Base-by-base conservation (phyloP, 805 yeast genomes). In the Metschnikowia lochheadii region DNA sequence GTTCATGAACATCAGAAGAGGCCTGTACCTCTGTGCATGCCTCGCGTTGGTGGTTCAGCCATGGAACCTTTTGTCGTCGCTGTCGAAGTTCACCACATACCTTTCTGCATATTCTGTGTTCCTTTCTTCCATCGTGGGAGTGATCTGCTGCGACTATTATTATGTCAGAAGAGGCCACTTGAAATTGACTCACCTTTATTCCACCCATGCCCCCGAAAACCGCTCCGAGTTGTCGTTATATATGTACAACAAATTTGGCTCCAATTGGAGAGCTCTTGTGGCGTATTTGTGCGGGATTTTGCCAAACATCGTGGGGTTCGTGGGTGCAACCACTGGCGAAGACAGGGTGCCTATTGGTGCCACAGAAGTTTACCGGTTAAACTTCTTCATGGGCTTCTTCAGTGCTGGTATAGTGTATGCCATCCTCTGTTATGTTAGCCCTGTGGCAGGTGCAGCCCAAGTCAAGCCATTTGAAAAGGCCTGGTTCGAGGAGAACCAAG, bases 221-320 rank as follows among this genome's bases (percentile, higher is more conserved):
- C 61, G 61, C 23, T 39, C 55, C 1, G 45, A 50, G 14, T 55
- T 52, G 23, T 69, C 76, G 6, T 66, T 70, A 49, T 90, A 89
- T 70, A 78, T 77, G 69, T 89, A 80, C 69, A 77, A 79, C 60
- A 68, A 61, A 31, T 68, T 72, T 44, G 96, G 96, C 37, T 59
- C 81, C 66, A 88, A 89, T 64, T 87, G 95, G 94, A 77, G 96
- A 65, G 96, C 92, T 1, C 83, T 80, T 57, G 81, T 76, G 32
- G 94, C 96, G 1, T 89, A 89, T 64, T 65, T 89, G 56, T 76
- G 84, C 57, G 96, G 96, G 49, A 84, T 90, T 52, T 72, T 82
- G 34, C 94, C 96, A 43, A 89, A 89, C 61, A 84, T 89, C 62
- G 86, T 86, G 18, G 97, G 97, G 1, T 89, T 89, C 59, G 92